Evolutionary conservation across 2,329 filamentous ascomycete species (phyloP).

Genomic region (Beauveria sp.): DNA sequence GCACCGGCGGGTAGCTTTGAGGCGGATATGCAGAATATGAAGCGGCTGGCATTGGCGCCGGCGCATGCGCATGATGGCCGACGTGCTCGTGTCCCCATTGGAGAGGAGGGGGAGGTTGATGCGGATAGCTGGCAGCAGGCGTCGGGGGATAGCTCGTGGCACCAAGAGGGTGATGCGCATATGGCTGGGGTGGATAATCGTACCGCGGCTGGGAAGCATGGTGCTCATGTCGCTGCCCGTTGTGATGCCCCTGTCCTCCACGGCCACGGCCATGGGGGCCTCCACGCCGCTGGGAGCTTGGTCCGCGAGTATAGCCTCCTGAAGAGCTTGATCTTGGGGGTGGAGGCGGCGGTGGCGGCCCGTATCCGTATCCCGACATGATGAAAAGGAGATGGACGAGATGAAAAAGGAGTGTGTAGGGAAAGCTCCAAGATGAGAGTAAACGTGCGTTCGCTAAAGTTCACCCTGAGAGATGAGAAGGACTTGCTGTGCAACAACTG

Average conservation of each 20-base stretch:
- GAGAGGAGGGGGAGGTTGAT: conserved; percentile 26
- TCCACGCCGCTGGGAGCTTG: conserved; percentile 19
- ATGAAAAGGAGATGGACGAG: neutral
- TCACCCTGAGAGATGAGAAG: neutral
- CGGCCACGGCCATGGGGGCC: conserved; percentile 24
- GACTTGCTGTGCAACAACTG: neutral
- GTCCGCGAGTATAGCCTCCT: conserved; percentile 31
- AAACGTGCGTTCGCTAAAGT: neutral
- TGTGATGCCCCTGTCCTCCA: conserved; percentile 32
- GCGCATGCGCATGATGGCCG: conserved; percentile 35
- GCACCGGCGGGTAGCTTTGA: conserved; percentile 39
- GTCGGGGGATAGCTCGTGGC: conserved; percentile 28
- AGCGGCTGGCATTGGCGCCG: conserved; percentile 40
- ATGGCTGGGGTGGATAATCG: conserved; percentile 34
- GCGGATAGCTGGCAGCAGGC: conserved; percentile 28
- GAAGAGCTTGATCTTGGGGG: conserved; percentile 22
- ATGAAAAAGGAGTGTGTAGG: neutral
- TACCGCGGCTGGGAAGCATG: conserved; percentile 31
- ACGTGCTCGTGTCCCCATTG: conserved; percentile 35
- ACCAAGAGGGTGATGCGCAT: conserved; percentile 23
- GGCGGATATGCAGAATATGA: conserved; percentile 54
- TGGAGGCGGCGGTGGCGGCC: conserved; percentile 41
- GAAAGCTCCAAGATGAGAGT: neutral
- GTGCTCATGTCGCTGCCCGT: conserved; percentile 31
- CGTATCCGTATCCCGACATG: conserved; percentile 47